Evolutionary conservation across 129 eudicot genomes (phyloP).

Genomic region (Apium graveolens): DNA sequence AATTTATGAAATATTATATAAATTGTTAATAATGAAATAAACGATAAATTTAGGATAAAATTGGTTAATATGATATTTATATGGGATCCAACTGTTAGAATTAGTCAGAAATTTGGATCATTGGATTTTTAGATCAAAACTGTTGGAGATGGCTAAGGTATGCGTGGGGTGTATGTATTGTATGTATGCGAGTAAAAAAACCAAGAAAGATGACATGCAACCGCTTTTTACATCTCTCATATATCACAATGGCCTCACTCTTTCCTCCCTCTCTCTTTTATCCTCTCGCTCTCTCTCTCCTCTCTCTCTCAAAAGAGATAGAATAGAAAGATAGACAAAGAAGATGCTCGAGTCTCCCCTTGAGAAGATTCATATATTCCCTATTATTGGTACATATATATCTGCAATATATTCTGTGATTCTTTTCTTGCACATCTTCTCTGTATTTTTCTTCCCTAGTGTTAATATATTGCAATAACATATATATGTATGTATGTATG

Average conservation of each 20-base stretch:
- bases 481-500: neutral
- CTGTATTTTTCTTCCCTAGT: neutral
- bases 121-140: no score
- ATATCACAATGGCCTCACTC: neutral
- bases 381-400: neutral
- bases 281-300: slow-evolving; percentile 2
- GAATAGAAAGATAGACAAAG: neutral
- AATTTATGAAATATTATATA: no score
- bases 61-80: no score
- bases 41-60: no score
- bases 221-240: neutral
- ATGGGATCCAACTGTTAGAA: no score
- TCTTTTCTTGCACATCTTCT: neutral
- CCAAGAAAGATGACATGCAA: slow-evolving; percentile 6
- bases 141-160: no score
- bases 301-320: neutral
- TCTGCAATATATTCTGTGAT: neutral
- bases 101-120: no score
- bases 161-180: neutral
- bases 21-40: no score
- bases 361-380: neutral
- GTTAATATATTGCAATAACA: no score
- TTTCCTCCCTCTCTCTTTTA: neutral
- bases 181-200: neutral
- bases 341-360: neutral